Evolutionary conservation across 2,329 filamentous ascomycete species (phyloP), one percentile per base, ranked within the genome.

Genomic region (Cercospora sesami): DNA sequence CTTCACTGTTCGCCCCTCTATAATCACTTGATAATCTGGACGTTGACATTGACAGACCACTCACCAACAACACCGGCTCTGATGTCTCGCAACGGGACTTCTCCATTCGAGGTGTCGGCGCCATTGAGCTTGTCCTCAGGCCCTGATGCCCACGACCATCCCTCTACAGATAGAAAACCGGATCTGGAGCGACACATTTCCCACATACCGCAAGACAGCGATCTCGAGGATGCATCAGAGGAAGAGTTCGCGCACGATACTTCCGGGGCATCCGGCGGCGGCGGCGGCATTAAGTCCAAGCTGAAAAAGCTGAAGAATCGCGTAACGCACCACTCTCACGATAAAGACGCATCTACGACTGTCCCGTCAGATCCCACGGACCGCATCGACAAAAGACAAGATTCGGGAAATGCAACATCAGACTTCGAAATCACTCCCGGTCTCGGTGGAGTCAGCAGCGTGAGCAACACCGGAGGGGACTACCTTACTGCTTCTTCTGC

Each of bases 131-230:
- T 65, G 14, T 45, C 36, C 18, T 60, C 57, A 5, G 60, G 28
- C 12, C 30, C 57, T 21, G n/a, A 57, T 4, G 48, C 53, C 18
- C 28, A 61, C 7, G 57, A 62, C 26, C 21, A 58, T 28, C 33
- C 66, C 7, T 23, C 62, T n/a, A 57, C 51, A 26, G 58, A 63
- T 8, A 64, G 26, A 45, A 68, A 68, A 28, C 66, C 63, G 0
- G 58, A 58, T 30, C 58, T 68, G 7, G 66, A 68, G 48, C 66
- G 66, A 51, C 66, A 68, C 66, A 68, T 68, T 23, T 68, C 66
- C 31, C 66, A 68, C 30, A 68, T 68, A 23, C 66, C 66, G 9
- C 42, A 64, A 48, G 62, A 68, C 33, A 64, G 62, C 62, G 66
- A 68, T 26, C 61, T 64, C 8, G 57, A 64, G 18, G 66, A 65